These are phyloP conservation scores for Boechera divaricarpa DNA, from an alignment of 345 rosid species.

Conservation along the genomic window DNA sequence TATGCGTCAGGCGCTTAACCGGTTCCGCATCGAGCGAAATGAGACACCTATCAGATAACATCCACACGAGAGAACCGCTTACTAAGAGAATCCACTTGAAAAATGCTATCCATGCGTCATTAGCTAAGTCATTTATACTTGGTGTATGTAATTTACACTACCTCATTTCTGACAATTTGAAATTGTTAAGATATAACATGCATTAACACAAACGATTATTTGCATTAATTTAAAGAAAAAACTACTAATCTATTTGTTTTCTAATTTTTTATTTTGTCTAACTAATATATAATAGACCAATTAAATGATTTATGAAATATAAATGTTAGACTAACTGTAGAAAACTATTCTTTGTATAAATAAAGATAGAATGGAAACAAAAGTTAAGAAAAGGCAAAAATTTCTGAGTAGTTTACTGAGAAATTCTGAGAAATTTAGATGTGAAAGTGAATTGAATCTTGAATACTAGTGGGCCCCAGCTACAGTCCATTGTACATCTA, in stretches of 20 bases:
- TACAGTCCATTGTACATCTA: background rate
- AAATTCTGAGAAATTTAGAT: slow-evolving; percentile 18
- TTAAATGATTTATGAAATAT: background rate
- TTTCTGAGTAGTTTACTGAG: slow-evolving; percentile 34
- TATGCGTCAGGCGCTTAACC: background rate
- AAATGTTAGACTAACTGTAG: background rate
- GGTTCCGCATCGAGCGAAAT: background rate
- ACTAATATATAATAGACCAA: background rate
- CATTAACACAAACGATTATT: background rate
- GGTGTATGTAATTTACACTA: background rate
- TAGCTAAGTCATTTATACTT: background rate
- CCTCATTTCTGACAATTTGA: background rate
- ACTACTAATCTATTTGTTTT: background rate
- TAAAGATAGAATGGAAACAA: background rate
- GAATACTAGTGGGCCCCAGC: background rate
- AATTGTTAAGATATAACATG: background rate
- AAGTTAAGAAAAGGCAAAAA: background rate
- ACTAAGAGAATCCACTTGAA: background rate
- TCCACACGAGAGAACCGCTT: background rate
- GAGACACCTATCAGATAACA: background rate
- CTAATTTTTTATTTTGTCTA: background rate
- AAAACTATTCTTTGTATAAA: background rate
- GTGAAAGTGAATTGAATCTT: slow-evolving; percentile 3
- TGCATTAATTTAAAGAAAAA: background rate
- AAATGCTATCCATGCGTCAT: background rate